These are phyloP conservation scores for Septoria petroselini DNA, from an alignment of 2,329 filamentous ascomycete species.

Conservation along the genomic window DNA sequence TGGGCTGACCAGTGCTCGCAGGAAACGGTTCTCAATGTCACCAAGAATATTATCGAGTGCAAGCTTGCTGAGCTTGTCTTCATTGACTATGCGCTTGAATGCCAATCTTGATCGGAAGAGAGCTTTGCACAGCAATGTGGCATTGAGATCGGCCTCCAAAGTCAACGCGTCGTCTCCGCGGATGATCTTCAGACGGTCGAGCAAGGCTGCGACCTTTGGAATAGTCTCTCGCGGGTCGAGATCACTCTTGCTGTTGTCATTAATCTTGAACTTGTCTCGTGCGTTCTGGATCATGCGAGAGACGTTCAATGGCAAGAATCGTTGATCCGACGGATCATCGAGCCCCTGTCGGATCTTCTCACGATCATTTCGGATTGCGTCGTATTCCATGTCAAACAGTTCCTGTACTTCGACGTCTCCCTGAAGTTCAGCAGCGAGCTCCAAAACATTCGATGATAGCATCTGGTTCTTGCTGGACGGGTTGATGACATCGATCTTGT, in stretches of 20 bases:
- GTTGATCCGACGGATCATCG: constrained; percentile 75
- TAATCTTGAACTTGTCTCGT: constrained; percentile 85
- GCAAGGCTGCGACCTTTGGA: constrained; percentile 68
- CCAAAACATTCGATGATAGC: constrained; percentile 68
- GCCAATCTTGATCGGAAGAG: constrained; percentile 84
- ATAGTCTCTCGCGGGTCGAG: constrained; percentile 85
- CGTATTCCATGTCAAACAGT: constrained; percentile 84
- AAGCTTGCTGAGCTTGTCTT: constrained; percentile 81
- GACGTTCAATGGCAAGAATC: constrained; percentile 91
- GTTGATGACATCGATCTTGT: constrained; percentile 83
- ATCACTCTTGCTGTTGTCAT: constrained; percentile 80
- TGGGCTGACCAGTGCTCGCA: constrained; percentile 78
- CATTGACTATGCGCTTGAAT: constrained; percentile 86
- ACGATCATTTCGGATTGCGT: constrained; percentile 71
- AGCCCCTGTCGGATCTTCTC: constrained; percentile 67
- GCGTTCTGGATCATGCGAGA: constrained; percentile 86
- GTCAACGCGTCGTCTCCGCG: constrained; percentile 82
- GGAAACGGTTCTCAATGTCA: constrained; percentile 84
- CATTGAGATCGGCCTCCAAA: constrained; percentile 78
- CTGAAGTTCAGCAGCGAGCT: constrained; percentile 80
- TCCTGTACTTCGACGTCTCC: constrained; percentile 86
- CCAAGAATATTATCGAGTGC: constrained; percentile 91
- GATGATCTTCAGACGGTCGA: constrained; percentile 78
- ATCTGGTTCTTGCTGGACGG: constrained; percentile 49
- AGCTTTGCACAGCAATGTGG: constrained; percentile 88